phyloP scores from a whole-genome alignment of 768 basidiomycete genomes.

The Suillus occidentalis region DNA sequence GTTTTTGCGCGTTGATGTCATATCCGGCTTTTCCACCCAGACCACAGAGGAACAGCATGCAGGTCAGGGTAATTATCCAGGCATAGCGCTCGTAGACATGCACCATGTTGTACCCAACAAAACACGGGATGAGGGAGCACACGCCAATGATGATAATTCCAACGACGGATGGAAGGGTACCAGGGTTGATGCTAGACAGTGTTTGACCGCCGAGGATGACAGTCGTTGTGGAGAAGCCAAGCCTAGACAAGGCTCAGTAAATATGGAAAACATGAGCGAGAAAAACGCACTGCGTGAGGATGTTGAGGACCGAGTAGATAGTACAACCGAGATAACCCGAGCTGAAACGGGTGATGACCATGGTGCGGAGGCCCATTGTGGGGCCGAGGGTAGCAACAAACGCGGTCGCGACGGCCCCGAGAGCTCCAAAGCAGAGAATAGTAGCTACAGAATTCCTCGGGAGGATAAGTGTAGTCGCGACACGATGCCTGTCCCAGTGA shows the following conservation, averaged over 20 bases:
- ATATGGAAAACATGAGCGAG: neutral
- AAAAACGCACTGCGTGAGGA: constrained; percentile 43
- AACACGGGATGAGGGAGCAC: constrained; percentile 44
- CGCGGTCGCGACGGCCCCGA: constrained; percentile 42
- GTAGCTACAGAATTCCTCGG: constrained; percentile 44
- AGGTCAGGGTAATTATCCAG: constrained; percentile 47
- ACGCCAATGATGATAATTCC: constrained; percentile 49
- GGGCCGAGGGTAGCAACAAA: constrained; percentile 58
- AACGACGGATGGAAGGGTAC: constrained; percentile 44
- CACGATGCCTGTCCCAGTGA: constrained; percentile 5
- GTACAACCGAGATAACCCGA: constrained; percentile 49
- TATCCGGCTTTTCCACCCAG: constrained; percentile 49
- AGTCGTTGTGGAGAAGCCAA: constrained; percentile 48
- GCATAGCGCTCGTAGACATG: constrained; percentile 56
- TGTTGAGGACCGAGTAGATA: constrained; percentile 53
- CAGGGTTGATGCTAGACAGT: constrained; percentile 44
- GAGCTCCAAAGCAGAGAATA: constrained; percentile 45
- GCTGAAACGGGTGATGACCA: constrained; percentile 50
- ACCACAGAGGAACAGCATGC: constrained; percentile 53
- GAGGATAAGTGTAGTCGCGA: constrained; percentile 1
- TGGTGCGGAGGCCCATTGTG: constrained; percentile 51
- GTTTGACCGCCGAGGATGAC: constrained; percentile 59
- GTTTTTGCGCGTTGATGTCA: constrained; percentile 42
- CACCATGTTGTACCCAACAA: constrained; percentile 46
- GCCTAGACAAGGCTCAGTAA: constrained; percentile 21